phyloP scores from a whole-genome alignment of 2,329 filamentous ascomycete genomes.

The Colletotrichum sp. region DNA sequence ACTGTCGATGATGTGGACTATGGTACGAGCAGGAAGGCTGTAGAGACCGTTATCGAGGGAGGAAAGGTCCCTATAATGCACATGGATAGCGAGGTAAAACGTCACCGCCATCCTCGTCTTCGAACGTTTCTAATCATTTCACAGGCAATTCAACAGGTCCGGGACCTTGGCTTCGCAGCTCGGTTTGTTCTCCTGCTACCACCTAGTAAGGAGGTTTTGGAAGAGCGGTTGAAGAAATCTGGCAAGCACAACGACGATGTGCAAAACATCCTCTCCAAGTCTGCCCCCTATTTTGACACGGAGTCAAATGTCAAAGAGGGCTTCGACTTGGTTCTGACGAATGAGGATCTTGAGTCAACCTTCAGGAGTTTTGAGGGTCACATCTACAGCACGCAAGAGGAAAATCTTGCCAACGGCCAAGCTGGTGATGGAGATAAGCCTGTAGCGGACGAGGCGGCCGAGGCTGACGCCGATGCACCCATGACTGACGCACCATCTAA shows the following conservation, averaged over 20 bases:
- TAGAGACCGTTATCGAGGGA: constrained; percentile 55
- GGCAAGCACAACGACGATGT: constrained; percentile 27
- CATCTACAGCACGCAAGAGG: constrained; percentile 1
- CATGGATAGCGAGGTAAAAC: constrained; percentile 57
- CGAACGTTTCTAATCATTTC: not conserved
- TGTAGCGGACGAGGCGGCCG: not conserved
- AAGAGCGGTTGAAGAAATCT: constrained; percentile 30
- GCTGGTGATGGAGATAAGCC: not conserved
- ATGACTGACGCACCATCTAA: constrained; percentile 12
- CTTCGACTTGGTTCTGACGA: constrained; percentile 19
- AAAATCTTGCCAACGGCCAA: not conserved
- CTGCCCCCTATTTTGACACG: constrained; percentile 29
- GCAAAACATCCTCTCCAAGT: constrained; percentile 27
- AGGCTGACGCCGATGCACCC: not conserved
- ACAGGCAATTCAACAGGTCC: constrained; percentile 61
- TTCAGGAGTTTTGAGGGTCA: constrained; percentile 9
- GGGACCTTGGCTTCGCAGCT: constrained; percentile 60
- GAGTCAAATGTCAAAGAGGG: constrained; percentile 4
- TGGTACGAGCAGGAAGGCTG: constrained; percentile 59
- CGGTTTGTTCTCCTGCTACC: constrained; percentile 60
- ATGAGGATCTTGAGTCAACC: constrained; percentile 16
- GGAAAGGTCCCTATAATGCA: constrained; percentile 66
- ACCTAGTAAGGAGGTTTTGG: constrained; percentile 32
- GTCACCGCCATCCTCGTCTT: not conserved
- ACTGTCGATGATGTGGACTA: constrained; percentile 55